Percentiles rank a stretch among this genome's conserved stretches.
These are phyloP conservation scores for Calocybe indica DNA, from an alignment of 768 basidiomycete species.

Conservation along the genomic window DNA sequence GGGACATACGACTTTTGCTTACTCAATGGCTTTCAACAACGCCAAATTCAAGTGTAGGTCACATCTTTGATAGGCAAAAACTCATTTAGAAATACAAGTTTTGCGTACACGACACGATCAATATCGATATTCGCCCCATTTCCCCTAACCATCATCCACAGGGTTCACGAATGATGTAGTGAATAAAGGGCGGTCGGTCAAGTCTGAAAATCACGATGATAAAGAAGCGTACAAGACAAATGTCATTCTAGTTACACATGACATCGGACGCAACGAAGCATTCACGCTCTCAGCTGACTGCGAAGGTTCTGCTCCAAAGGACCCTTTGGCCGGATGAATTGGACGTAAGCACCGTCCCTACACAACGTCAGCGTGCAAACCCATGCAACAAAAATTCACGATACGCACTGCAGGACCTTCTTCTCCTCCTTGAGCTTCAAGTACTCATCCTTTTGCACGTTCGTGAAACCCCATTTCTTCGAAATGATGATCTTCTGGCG, in stretches of 20 bases:
- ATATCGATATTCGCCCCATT: conserved; percentile 65
- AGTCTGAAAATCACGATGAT: conserved; percentile 12
- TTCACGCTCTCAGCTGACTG: conserved; percentile 71
- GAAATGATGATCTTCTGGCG: conserved; percentile 96
- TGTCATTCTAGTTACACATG: conserved; percentile 9
- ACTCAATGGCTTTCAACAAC: too few species aligned
- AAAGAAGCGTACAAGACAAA: not conserved
- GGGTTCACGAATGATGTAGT: conserved; percentile 56
- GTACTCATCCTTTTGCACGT: conserved; percentile 88
- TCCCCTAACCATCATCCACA: conserved; percentile 69
- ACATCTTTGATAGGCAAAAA: too few species aligned
- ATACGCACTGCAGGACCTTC: conserved; percentile 78
- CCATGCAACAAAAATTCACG: conserved; percentile 2
- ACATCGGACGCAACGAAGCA: conserved; percentile 1
- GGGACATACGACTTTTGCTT: too few species aligned
- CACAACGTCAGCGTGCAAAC: not conserved
- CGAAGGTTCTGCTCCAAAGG: conserved; percentile 81
- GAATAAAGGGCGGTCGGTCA: conserved; percentile 60
- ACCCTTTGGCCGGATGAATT: conserved; percentile 89
- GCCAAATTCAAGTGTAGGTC: too few species aligned
- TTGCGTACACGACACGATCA: not conserved
- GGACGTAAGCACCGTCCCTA: conserved; percentile 93
- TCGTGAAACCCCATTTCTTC: conserved; percentile 99
- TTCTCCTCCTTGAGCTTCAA: conserved; percentile 84
- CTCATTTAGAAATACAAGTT: too few species aligned